Conservation (phyloP, 2,329 filamentous ascomycete genomes). For the Fusarium avenaceum region DNA sequence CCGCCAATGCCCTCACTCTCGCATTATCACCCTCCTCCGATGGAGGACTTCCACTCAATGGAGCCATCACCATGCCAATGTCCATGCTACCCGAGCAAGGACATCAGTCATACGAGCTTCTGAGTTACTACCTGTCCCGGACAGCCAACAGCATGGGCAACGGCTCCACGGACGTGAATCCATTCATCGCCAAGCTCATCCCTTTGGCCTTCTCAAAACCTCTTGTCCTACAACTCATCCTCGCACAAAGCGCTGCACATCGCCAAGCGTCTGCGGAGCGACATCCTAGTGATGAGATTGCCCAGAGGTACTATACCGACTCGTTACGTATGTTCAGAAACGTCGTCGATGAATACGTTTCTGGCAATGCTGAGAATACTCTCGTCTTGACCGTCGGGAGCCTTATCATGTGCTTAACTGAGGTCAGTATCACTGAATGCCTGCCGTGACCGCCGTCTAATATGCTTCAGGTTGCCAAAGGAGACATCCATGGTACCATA, state of each 20-base stretch:
- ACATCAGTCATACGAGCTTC: constrained; percentile 58
- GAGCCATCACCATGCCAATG: constrained; percentile 47
- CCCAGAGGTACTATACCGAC: constrained; percentile 54
- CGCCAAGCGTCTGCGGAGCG: constrained; percentile 52
- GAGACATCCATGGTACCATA: constrained; percentile 61
- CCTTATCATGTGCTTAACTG: constrained; percentile 61
- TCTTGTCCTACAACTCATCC: constrained; percentile 61
- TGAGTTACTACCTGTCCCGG: constrained; percentile 60
- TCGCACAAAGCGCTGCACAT: constrained; percentile 60
- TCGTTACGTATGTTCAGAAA: constrained; percentile 55
- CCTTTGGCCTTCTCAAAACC: constrained; percentile 62
- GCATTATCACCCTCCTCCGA: constrained; percentile 20
- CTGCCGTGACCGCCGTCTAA: constrained; percentile 14
- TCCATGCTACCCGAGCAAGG: constrained; percentile 50
- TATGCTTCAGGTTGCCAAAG: constrained; percentile 53
- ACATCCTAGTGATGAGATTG: constrained; percentile 50
- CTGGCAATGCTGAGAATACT: constrained; percentile 52
- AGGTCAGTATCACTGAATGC: constrained; percentile 52
- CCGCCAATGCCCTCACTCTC: constrained; percentile 43
- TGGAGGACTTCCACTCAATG: constrained; percentile 22
- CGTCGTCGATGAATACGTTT: constrained; percentile 53
- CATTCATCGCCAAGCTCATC: constrained; percentile 61
- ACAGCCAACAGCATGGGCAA: constrained; percentile 64
- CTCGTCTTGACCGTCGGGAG: constrained; percentile 60
- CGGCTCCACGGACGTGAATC: constrained; percentile 61